Base-by-base conservation (phyloP, 2,329 filamentous ascomycete genomes). In the Bipolaris cookei region DNA sequence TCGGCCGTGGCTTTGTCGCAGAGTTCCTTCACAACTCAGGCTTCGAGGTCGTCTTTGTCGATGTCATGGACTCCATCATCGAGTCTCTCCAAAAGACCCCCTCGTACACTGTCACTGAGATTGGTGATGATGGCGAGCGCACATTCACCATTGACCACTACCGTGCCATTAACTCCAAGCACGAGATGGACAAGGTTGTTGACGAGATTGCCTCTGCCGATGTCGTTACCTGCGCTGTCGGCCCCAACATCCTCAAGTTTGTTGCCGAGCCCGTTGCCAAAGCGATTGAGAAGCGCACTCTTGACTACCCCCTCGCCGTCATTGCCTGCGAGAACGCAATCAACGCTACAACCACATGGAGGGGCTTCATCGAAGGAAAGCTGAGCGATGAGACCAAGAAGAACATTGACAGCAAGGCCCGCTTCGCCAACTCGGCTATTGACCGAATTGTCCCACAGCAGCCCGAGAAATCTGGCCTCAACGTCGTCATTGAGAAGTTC, bases 281-380 rank as follows among this genome's bases (percentile, higher is more conserved):
- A 84, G 95, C 91, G 66, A 91, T 99, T 63, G 89, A 94, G 75
- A 84, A 84, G 65, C 90, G 95, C 63, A 84, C 87, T 23, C 77
- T 78, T 43, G 76, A 81, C 52, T 84, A 85, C 61, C 93, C 94
- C 6, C 79, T 98, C 39, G 88, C 93, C 20, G 91, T 99, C 74
- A 97, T 99, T 79, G 95, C 95, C 56, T 99, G 95, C 79, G 95
- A 99, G 83, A 99, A 99, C 79, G 92, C 92, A 76, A 97, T 98
- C 75, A 91, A 91, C 64, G 95, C 92, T 70, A 98, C 95, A 47
- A 91, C 95, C 75, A 91, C 90, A 37, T 89, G 97, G 49, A 91
- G 90, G 65, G 85, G 84, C 38, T 88, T 90, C 82, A 96, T 96
- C 82, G 83, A 88, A 69, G 81, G 85, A 68, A 89, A 95, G 81